phyloP scores from a whole-genome alignment of 169 alveolate species.

The Eimeria acervulina region DNA sequence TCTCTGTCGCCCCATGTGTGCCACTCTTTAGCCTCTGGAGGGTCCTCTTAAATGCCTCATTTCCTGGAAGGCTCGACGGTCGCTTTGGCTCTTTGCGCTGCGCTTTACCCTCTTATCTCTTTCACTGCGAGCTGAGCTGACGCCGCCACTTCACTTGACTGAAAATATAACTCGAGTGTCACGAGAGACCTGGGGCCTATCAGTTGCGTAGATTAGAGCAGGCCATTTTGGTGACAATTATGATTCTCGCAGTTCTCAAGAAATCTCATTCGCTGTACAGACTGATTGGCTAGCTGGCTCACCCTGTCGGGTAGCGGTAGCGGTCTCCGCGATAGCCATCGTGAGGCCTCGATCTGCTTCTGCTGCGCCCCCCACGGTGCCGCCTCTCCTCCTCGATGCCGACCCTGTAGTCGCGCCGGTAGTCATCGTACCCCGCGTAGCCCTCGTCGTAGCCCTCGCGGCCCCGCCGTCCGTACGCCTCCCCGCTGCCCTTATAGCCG shows the following conservation, averaged over 20 bases:
- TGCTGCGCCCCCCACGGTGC: constrained; percentile 61
- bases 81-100: constrained; percentile 8
- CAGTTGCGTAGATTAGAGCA: not conserved
- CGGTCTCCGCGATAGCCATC: constrained; percentile 77
- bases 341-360: constrained; percentile 77
- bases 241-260: not conserved
- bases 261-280: not conserved
- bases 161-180: constrained; percentile 23
- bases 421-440: constrained; percentile 58
- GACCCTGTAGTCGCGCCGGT: constrained; percentile 57
- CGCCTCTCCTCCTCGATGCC: constrained; percentile 26
- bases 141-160: constrained; percentile 34
- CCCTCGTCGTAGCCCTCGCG: constrained; percentile 77
- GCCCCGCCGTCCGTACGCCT: constrained; percentile 43
- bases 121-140: constrained; percentile 36
- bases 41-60: not conserved
- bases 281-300: constrained; percentile 25
- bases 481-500: constrained; percentile 51
- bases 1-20: constrained; percentile 1
- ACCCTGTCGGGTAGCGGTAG: constrained; percentile 70
- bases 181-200: not conserved
- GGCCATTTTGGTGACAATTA: not conserved
- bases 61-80: constrained; percentile 15
- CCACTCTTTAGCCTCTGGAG: constrained; percentile 64
- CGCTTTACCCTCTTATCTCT: not conserved